Percentiles rank a stretch among this genome's conserved stretches.
phyloP scores from a whole-genome alignment of 768 basidiomycete genomes.

The Holtermannia corniformis region DNA sequence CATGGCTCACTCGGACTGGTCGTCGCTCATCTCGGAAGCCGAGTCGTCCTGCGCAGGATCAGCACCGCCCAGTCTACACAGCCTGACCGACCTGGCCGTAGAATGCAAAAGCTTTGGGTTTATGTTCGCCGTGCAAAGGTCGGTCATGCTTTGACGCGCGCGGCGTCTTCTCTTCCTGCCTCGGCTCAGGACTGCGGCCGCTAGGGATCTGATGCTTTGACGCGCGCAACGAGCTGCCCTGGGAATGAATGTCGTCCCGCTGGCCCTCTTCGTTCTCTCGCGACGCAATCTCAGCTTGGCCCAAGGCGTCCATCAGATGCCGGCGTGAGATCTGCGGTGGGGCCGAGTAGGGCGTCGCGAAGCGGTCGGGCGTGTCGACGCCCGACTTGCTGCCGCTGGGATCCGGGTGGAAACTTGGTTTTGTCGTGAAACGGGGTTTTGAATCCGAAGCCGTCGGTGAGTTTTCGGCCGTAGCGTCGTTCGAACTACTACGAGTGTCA shows the following conservation, averaged over 20 bases:
- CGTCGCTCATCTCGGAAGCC: conserved; percentile 30
- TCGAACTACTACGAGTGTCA: conserved; percentile 5
- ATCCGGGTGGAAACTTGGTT: conserved; percentile 9
- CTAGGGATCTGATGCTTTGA: conserved; percentile 24
- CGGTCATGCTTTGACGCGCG: no score
- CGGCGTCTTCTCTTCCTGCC: not conserved
- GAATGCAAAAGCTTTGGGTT: conserved; percentile 37
- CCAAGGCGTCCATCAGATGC: conserved; percentile 42
- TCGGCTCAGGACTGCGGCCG: conserved; percentile 3
- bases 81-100: conserved; percentile 40
- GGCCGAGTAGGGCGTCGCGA: conserved; percentile 26
- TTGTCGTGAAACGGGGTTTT: not conserved
- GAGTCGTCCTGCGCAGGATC: conserved; percentile 30
- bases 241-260: conserved; percentile 50
- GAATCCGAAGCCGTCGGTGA: conserved; percentile 2
- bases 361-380: conserved; percentile 41
- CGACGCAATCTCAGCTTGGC: conserved; percentile 38
- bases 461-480: conserved; percentile 10
- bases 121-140: not conserved
- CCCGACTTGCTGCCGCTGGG: conserved; percentile 31
- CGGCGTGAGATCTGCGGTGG: conserved; percentile 36
- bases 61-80: conserved; percentile 3
- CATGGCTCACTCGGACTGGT: conserved; percentile 15
- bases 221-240: conserved; percentile 11
- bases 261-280: conserved; percentile 47